Conservation (phyloP, 2,329 filamentous ascomycete species). For the Graphilbum sp. region DNA sequence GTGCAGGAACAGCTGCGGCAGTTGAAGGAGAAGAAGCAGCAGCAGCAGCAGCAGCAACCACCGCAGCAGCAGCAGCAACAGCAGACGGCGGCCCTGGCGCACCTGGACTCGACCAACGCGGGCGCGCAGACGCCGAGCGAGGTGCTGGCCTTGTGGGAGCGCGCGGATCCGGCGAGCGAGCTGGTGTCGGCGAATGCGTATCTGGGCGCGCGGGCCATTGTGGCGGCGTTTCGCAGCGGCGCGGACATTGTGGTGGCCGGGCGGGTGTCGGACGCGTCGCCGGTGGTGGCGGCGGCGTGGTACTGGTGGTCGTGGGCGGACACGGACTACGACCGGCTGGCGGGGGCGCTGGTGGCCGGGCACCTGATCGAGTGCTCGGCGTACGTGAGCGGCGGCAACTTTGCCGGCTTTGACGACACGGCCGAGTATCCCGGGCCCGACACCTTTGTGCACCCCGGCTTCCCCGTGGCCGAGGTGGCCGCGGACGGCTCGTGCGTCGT, state of each 20-base stretch:
- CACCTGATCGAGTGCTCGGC: constrained; percentile 13
- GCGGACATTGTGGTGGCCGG: constrained; percentile 13
- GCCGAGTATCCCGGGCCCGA: constrained; percentile 4
- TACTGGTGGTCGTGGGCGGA: constrained; percentile 11
- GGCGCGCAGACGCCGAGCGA: not conserved
- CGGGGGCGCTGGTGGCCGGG: constrained; percentile 10
- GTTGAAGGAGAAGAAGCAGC: too few relatives aligned
- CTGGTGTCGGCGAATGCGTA: not conserved
- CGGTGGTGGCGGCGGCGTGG: constrained; percentile 9
- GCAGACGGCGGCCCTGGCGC: not conserved
- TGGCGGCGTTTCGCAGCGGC: constrained; percentile 6
- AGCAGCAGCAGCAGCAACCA: not conserved
- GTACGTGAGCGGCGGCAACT: constrained; percentile 15
- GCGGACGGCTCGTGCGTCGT: constrained; percentile 5
- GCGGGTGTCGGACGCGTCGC: constrained; percentile 9
- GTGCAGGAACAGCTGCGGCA: not conserved
- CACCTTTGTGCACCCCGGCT: constrained; percentile 11
- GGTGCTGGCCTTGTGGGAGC: not conserved
- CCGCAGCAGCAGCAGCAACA: too few relatives aligned
- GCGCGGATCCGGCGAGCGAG: not conserved
- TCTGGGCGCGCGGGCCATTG: constrained; percentile 12
- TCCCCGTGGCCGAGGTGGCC: constrained; percentile 7
- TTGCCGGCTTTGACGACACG: constrained; percentile 13
- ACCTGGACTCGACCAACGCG: not conserved
- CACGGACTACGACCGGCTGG: constrained; percentile 9